A percentile compares a stretch with the other conserved stretches of the same genome.
Evolutionary conservation across 441 rosid species (phyloP).

Genomic region (Arabidopsis lyrata): DNA sequence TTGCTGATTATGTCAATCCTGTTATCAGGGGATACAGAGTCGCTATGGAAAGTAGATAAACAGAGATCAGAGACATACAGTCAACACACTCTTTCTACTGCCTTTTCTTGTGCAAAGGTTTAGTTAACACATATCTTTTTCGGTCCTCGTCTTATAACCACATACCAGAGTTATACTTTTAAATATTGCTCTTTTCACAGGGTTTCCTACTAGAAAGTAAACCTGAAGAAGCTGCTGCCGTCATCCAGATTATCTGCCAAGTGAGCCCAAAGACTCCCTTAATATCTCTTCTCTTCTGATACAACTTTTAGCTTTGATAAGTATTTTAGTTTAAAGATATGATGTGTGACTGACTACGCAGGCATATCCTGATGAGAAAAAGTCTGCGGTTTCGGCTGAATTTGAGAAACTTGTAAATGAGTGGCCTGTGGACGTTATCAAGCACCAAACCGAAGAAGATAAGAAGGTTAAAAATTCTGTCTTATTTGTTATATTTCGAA

Average conservation of each 20-base stretch:
- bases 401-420: conserved; percentile 73
- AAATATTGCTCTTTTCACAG: conserved; percentile 48
- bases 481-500: background rate
- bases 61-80: conserved; percentile 69
- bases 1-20: conserved; percentile 11
- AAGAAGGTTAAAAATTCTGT: conserved; percentile 54
- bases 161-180: background rate
- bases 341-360: conserved; percentile 29
- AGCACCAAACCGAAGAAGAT: conserved; percentile 58
- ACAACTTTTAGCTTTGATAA: background rate
- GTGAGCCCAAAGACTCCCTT: conserved; percentile 35
- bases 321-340: background rate
- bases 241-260: conserved; percentile 68
- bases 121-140: conserved; percentile 36
- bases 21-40: conserved; percentile 67
- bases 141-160: background rate
- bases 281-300: background rate
- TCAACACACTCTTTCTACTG: conserved; percentile 65
- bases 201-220: conserved; percentile 73
- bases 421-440: conserved; percentile 77
- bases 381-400: conserved; percentile 49
- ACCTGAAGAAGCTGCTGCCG: conserved; percentile 78
- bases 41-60: conserved; percentile 78
- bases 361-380: conserved; percentile 67
- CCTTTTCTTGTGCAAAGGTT: conserved; percentile 84